Conservation (phyloP, 2,329 filamentous ascomycete genomes). For the Diplodia scrobiculata region DNA sequence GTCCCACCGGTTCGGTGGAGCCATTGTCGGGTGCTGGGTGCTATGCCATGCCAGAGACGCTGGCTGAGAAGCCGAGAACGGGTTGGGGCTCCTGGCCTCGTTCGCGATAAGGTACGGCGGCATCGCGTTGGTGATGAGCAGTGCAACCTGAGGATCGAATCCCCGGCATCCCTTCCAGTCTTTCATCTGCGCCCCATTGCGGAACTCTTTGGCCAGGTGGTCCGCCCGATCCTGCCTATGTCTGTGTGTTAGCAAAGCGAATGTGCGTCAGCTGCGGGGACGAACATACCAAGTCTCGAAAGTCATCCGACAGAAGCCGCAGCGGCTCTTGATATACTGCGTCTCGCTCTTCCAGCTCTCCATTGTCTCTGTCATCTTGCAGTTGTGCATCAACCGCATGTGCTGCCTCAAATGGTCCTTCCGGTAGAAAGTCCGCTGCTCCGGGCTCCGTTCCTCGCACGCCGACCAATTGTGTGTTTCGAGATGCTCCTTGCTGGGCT, state of each 20-base stretch:
- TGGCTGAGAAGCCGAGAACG: conserved; percentile 51
- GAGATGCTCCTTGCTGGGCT: conserved; percentile 59
- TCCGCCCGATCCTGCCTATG: conserved; percentile 57
- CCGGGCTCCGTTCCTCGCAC: conserved; percentile 67
- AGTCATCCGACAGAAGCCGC: conserved; percentile 8
- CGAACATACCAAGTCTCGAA: conserved; percentile 17
- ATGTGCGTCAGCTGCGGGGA: no score
- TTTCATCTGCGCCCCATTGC: conserved; percentile 55
- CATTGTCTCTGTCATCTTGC: conserved; percentile 64
- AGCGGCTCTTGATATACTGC: conserved; percentile 48
- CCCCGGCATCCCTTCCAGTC: conserved; percentile 61
- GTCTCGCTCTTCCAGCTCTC: conserved; percentile 64
- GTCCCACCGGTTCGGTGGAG: conserved; percentile 2
- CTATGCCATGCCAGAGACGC: conserved; percentile 37
- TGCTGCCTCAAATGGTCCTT: conserved; percentile 66
- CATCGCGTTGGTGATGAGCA: conserved; percentile 55
- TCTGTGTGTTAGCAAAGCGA: conserved; percentile 41
- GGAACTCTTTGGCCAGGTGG: conserved; percentile 59
- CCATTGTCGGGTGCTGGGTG: conserved; percentile 36
- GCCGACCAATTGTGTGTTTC: conserved; percentile 62
- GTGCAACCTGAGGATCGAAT: conserved; percentile 52
- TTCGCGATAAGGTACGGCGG: conserved; percentile 56
- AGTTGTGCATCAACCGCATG: conserved; percentile 61
- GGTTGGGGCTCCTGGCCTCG: conserved; percentile 40
- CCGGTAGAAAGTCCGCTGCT: conserved; percentile 65